phyloP scores from a whole-genome alignment of 2,329 filamentous ascomycete genomes.

The Paecilomyces dactylethromorphus region DNA sequence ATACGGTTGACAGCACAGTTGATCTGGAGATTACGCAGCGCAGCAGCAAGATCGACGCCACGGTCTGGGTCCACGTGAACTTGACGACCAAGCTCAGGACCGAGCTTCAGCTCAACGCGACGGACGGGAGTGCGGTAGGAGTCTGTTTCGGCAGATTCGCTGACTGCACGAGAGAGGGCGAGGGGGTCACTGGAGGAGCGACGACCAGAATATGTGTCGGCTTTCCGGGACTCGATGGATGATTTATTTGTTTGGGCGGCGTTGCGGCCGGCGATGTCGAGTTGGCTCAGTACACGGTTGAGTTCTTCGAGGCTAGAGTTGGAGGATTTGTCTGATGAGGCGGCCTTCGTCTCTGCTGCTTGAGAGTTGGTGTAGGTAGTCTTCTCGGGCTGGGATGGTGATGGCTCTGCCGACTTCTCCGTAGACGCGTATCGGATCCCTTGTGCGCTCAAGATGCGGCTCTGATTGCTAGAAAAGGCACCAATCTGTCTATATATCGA shows the following conservation, averaged over 20 bases:
- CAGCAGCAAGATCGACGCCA: slow-evolving; percentile 21
- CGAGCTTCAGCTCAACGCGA: slow-evolving; percentile 28
- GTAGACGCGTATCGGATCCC: not conserved
- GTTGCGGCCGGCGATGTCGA: slow-evolving; percentile 17
- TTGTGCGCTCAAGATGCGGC: not conserved
- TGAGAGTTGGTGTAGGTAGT: not conserved
- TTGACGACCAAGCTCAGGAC: slow-evolving; percentile 30
- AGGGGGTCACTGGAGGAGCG: slow-evolving; percentile 5
- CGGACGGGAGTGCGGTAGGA: slow-evolving; percentile 13
- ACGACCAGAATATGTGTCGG: not conserved
- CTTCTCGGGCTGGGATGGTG: not conserved
- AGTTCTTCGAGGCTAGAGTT: slow-evolving; percentile 14
- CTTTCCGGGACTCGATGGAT: not conserved
- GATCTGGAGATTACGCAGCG: slow-evolving; percentile 20
- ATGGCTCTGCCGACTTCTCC: not conserved
- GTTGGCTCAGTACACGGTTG: slow-evolving; percentile 26
- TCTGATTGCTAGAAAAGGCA: not conserved
- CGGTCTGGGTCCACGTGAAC: slow-evolving; percentile 26
- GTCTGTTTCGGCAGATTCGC: slow-evolving; percentile 11
- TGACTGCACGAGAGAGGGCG: slow-evolving; percentile 15
- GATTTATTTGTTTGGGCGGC: slow-evolving; percentile 4
- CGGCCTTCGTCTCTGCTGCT: not conserved
- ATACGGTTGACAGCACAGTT: slow-evolving; percentile 27
- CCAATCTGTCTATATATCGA: slow-evolving; percentile 3
- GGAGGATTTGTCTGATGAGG: slow-evolving; percentile 3